phyloP scores from a whole-genome alignment of 2,329 filamentous ascomycete genomes.

The Nigrospora oryzae region DNA sequence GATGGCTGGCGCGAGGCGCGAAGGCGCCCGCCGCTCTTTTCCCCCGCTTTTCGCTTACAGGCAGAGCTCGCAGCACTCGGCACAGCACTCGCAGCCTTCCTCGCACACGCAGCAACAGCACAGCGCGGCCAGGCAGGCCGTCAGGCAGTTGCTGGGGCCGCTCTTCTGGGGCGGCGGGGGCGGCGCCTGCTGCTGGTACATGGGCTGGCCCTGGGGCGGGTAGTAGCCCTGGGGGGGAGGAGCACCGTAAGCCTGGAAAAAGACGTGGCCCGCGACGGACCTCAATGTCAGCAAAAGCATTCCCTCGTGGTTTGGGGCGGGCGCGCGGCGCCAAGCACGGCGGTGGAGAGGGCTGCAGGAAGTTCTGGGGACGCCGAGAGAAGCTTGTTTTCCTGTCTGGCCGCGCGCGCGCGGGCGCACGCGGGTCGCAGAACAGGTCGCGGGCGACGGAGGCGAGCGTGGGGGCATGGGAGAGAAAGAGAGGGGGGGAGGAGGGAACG shows the following conservation, averaged over 20 bases:
- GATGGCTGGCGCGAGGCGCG: no score
- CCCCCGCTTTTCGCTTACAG: neutral
- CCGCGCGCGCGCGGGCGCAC: neutral
- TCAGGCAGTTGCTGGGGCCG: conserved; percentile 30
- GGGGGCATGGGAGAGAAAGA: no score
- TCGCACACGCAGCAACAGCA: conserved; percentile 44
- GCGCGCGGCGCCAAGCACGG: neutral
- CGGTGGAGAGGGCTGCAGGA: no score
- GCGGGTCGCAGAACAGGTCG: neutral
- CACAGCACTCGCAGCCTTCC: conserved; percentile 32
- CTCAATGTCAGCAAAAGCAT: no score
- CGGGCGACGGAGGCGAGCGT: no score
- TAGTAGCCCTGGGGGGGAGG: conserved; percentile 28
- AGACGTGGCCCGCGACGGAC: no score
- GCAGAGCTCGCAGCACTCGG: conserved; percentile 5
- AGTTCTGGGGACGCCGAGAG: neutral
- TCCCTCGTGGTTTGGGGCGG: neutral
- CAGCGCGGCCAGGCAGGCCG: conserved; percentile 35
- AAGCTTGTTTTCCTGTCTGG: no score
- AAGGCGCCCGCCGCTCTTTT: no score
- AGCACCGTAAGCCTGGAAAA: conserved; percentile 27
- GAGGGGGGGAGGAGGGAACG: no score
- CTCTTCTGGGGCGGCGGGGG: conserved; percentile 17
- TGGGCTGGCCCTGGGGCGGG: conserved; percentile 26
- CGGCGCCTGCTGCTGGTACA: conserved; percentile 33